A percentile compares a stretch with the other conserved stretches of the same genome.
These are phyloP conservation scores for Funneliformis caledonium DNA, from an alignment of 371 early-diverging fungal species.

Conservation along the genomic window DNA sequence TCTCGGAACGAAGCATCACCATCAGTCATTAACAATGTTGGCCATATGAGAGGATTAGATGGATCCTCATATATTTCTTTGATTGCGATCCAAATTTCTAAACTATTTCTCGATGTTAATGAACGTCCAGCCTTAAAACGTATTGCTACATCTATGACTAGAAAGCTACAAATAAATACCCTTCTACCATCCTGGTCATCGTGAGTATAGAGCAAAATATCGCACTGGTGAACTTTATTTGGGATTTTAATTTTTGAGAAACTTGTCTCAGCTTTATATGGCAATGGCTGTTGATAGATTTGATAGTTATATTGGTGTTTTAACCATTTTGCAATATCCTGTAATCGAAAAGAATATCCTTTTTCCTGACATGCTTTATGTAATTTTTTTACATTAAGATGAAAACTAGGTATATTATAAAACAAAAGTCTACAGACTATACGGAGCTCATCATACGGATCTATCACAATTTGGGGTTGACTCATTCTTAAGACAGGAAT, in stretches of 20 bases:
- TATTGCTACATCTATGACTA: conserved; percentile 15
- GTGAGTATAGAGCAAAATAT: conserved; percentile 21
- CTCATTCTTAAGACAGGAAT: neutral
- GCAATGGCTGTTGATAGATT: neutral
- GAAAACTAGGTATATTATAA: conserved; percentile 22
- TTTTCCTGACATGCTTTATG: conserved; percentile 3
- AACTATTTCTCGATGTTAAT: conserved; percentile 3
- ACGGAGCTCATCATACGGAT: neutral
- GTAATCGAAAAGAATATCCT: conserved; percentile 1
- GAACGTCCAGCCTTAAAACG: conserved; percentile 4
- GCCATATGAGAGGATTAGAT: conserved; percentile 8
- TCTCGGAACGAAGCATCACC: neutral
- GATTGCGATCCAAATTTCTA: neutral
- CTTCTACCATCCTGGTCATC: conserved; percentile 23
- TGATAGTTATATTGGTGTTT: conserved; percentile 3
- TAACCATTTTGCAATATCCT: conserved; percentile 31
- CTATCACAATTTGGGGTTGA: neutral
- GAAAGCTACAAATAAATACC: neutral
- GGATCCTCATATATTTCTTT: conserved; percentile 33
- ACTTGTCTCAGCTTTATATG: neutral
- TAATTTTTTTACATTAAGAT: conserved; percentile 5
- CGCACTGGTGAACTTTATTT: conserved; percentile 10
- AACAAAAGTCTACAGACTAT: conserved; percentile 11
- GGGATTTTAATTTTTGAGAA: conserved; percentile 18
- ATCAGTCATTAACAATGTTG: conserved; percentile 29